These are phyloP conservation scores for Lyophyllum shimeji DNA, from an alignment of 768 basidiomycete genomes.

Conservation along the genomic window DNA sequence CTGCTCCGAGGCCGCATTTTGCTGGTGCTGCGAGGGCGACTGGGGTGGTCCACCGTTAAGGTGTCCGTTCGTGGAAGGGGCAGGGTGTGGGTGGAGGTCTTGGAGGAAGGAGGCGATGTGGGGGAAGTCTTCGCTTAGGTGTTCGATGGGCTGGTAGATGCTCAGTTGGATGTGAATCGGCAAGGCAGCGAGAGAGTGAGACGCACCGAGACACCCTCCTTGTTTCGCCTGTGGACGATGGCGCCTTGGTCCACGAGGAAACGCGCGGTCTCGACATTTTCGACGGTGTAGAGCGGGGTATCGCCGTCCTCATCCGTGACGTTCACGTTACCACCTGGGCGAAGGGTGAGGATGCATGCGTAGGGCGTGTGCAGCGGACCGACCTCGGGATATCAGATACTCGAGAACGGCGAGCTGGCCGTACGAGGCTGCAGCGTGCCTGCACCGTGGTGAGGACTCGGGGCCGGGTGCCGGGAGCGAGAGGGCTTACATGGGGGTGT, in stretches of 20 bases:
- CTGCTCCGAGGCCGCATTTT: slow-evolving; percentile 67
- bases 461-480: slow-evolving; percentile 10
- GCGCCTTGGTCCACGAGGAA: slow-evolving; percentile 84
- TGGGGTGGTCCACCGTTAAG: slow-evolving; percentile 10
- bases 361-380: slow-evolving; percentile 10
- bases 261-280: slow-evolving; percentile 73
- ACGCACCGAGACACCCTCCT: slow-evolving; percentile 75
- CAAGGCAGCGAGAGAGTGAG: not conserved
- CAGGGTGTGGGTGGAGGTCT: slow-evolving; percentile 28
- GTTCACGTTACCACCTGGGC: slow-evolving; percentile 82
- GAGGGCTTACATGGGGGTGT: slow-evolving; percentile 72
- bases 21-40: slow-evolving; percentile 61
- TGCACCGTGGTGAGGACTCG: slow-evolving; percentile 21
- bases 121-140: slow-evolving; percentile 71
- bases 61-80: slow-evolving; percentile 20
- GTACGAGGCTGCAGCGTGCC: slow-evolving; percentile 95
- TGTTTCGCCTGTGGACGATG: slow-evolving; percentile 56
- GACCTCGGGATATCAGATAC: slow-evolving; percentile 76
- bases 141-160: slow-evolving; percentile 58
- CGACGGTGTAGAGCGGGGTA: slow-evolving; percentile 90
- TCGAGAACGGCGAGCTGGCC: slow-evolving; percentile 73
- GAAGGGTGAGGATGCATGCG: slow-evolving; percentile 8
- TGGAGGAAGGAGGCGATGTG: slow-evolving; percentile 64
- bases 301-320: slow-evolving; percentile 85
- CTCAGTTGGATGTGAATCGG: slow-evolving; percentile 7